Conservation (phyloP, 1,284 basidiomycete species). For the Ceratobasidium sp. region DNA sequence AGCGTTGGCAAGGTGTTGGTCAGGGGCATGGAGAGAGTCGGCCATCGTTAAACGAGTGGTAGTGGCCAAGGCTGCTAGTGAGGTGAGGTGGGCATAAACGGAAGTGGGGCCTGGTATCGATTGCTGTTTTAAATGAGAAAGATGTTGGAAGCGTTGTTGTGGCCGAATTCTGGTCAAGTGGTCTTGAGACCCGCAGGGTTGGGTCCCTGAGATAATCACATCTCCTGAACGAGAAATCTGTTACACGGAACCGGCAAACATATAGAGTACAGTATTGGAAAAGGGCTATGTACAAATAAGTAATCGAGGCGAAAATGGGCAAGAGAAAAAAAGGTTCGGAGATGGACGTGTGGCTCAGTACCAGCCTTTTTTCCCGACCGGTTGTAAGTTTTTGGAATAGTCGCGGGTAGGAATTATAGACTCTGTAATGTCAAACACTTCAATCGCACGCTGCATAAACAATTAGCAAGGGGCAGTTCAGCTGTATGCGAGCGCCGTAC, state of each 20-base stretch:
- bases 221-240: neutral
- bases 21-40: conserved; percentile 4
- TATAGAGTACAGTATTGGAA: neutral
- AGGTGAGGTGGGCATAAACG: conserved; percentile 21
- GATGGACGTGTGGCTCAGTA: neutral
- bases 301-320: neutral
- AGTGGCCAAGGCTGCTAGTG: neutral
- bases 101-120: neutral
- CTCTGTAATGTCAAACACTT: conserved; percentile 78
- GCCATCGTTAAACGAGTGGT: conserved; percentile 29
- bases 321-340: neutral
- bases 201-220: neutral
- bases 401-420: conserved; percentile 71
- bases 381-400: conserved; percentile 24
- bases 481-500: conserved; percentile 56
- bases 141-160: neutral
- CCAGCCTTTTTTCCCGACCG: conserved; percentile 37
- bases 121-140: neutral
- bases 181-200: conserved; percentile 5
- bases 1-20: neutral
- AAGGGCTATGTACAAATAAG: conserved; percentile 31
- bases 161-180: conserved; percentile 6
- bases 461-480: neutral
- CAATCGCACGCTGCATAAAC: conserved; percentile 72
- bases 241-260: neutral